Percentiles rank a stretch among this genome's conserved stretches.
These are phyloP conservation scores for Nakaseomyces kungkrabaensis DNA, from an alignment of 1,139 yeast species.

Conservation along the genomic window DNA sequence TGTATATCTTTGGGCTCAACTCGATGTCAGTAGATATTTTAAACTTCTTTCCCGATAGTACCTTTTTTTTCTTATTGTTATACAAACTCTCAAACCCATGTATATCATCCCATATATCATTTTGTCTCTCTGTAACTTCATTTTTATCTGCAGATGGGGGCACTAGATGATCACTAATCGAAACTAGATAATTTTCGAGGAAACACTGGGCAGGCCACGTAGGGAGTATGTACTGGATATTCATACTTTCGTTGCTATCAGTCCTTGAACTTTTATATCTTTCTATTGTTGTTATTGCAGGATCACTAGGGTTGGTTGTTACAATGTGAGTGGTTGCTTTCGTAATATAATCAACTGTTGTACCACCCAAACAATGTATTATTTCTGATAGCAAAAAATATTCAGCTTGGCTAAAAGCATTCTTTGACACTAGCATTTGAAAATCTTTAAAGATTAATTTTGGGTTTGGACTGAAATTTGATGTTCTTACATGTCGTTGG, in stretches of 20 bases:
- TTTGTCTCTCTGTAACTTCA: slow-evolving; percentile 12
- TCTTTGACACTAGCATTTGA: slow-evolving; percentile 50
- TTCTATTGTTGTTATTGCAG: slow-evolving; percentile 32
- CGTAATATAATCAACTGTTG: slow-evolving; percentile 52
- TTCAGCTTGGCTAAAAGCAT: slow-evolving; percentile 53
- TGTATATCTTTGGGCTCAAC: slow-evolving; percentile 26
- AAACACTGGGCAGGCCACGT: slow-evolving; percentile 71
- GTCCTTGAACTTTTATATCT: slow-evolving; percentile 3
- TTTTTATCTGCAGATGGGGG: slow-evolving; percentile 4
- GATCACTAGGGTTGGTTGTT: slow-evolving; percentile 46
- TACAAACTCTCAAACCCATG: slow-evolving; percentile 11
- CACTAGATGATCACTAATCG: slow-evolving; percentile 45
- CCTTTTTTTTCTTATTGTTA: slow-evolving; percentile 8
- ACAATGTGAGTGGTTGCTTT: slow-evolving; percentile 71
- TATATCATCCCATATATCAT: slow-evolving; percentile 21
- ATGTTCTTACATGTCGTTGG: slow-evolving; percentile 40
- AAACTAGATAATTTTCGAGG: slow-evolving; percentile 40
- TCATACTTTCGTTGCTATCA: not conserved
- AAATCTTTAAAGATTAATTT: slow-evolving; percentile 51
- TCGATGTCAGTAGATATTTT: slow-evolving; percentile 27
- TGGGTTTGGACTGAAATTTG: slow-evolving; percentile 54
- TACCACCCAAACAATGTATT: slow-evolving; percentile 65
- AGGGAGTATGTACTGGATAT: slow-evolving; percentile 58
- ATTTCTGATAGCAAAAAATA: slow-evolving; percentile 50
- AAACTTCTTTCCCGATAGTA: slow-evolving; percentile 9